Base-by-base conservation (phyloP, 2,329 filamentous ascomycete species). In the Colletotrichum sansevieriae region DNA sequence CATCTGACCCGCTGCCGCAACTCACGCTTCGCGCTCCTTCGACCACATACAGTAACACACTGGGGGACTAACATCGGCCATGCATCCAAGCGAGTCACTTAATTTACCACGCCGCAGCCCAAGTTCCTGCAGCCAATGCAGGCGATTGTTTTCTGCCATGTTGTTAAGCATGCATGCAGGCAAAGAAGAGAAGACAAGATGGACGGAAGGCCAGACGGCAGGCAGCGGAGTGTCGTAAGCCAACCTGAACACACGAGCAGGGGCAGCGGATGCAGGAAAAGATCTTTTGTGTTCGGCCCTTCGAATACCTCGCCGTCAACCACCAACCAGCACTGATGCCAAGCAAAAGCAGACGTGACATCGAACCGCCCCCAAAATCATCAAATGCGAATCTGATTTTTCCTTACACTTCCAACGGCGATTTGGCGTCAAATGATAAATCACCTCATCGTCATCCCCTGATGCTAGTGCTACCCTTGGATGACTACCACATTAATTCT, bases 261-360 rank as follows among this genome's bases (percentile, higher is more conserved):
- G 55, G 55, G 39, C 15, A 37, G 22, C 49, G 44, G 29, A 59
- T 65, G 52, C 59, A 58, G 25, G 39, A 68, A 68, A 68, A 10
- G 65, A 68, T 68, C 65, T 68, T 68, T 65, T 65, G 62, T 65
- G 33, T 20, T 47, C 55, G 55, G 61, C 55, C 62, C 62, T 60
- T 65, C 56, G 22, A 68, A 43, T 56, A 65, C 49, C 55, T 20
- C 25, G 13, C 55, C 3, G 5, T 43, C 18, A 33, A 33, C 29
- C 54, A 60, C 54, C 35, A 57, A 65, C 35, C 18, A 62, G 49
- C 47, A 60, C 62, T 68, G 51, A 18, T 39, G 62, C 20, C 33
- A 68, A 51, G 47, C 62, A 62, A 68, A 47, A 43, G 55, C 47
- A 56, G 47, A 43, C 37, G 44, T 52, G 44, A 61, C 35, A 44